A percentile compares a stretch with the other conserved stretches of the same genome.
phyloP scores from a whole-genome alignment of 1,284 basidiomycete genomes.

The Fistulina hepatica region DNA sequence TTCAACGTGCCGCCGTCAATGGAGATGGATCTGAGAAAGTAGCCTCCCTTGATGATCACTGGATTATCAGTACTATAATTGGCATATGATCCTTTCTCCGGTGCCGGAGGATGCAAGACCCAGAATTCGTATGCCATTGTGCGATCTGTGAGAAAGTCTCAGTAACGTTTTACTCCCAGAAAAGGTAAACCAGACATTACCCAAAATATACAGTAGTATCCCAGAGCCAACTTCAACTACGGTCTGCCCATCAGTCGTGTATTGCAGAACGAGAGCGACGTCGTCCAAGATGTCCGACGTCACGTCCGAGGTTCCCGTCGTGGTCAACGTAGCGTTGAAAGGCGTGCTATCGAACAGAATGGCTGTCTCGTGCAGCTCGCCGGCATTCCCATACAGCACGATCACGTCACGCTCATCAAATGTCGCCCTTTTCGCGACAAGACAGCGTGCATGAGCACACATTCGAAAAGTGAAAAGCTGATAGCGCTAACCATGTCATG shows the following conservation, averaged over 20 bases:
- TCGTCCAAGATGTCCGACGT: no score
- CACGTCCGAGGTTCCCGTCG: no score
- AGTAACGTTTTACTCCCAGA: not conserved
- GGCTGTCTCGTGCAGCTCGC: constrained; percentile 38
- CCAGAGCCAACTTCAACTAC: constrained; percentile 34
- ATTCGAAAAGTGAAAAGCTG: not conserved
- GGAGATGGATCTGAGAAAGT: constrained; percentile 11
- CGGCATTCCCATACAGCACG: constrained; percentile 36
- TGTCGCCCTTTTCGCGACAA: constrained; percentile 26
- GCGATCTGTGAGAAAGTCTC: constrained; percentile 25
- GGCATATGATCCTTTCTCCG: constrained; percentile 13
- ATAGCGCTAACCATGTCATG: constrained; percentile 30
- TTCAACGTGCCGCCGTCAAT: constrained; percentile 1
- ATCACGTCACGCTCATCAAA: constrained; percentile 38
- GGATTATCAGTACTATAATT: constrained; percentile 7
- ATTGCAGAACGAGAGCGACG: constrained; percentile 35
- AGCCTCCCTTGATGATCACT: constrained; percentile 10
- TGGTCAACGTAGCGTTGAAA: constrained; percentile 25
- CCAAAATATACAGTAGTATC: constrained; percentile 34
- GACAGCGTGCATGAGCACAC: not conserved
- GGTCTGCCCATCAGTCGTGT: constrained; percentile 33
- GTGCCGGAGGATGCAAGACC: constrained; percentile 33
- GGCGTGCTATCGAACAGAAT: constrained; percentile 25
- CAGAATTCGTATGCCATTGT: constrained; percentile 39
- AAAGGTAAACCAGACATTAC: constrained; percentile 17